These are phyloP conservation scores for Discostella stelligera DNA, from an alignment of 352 stramenopile genomes.

Conservation along the genomic window DNA sequence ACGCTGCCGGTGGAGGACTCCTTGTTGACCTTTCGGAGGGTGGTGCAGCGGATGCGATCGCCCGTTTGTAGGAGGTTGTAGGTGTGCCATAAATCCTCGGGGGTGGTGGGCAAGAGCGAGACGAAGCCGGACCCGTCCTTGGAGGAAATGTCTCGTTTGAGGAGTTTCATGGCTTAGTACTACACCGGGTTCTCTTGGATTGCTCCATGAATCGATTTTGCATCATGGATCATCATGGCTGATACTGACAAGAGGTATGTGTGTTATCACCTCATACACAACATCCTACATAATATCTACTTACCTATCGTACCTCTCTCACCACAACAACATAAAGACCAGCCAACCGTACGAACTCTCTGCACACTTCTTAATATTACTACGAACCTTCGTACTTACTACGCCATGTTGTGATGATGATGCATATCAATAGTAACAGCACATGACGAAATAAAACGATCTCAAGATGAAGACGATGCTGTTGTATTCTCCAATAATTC, in stretches of 20 bases:
- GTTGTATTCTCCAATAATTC: not conserved
- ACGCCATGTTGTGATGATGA: too few species aligned
- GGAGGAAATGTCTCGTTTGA: conserved; percentile 80
- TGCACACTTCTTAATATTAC: too few species aligned
- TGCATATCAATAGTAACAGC: not conserved
- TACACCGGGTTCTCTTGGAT: too few species aligned
- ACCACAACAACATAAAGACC: too few species aligned
- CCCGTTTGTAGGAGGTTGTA: conserved; percentile 96
- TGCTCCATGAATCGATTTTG: too few species aligned
- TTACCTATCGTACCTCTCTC: too few species aligned
- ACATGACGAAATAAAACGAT: not conserved
- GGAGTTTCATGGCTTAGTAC: conserved; percentile 71
- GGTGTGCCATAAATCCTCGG: conserved; percentile 98
- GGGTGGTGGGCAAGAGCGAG: conserved; percentile 90
- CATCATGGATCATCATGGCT: too few species aligned
- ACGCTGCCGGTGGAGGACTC: conserved; percentile 93
- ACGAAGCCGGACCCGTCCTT: conserved; percentile 93
- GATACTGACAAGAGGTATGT: too few species aligned
- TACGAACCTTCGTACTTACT: too few species aligned
- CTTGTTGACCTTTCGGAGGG: conserved; percentile 96
- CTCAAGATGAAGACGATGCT: not conserved
- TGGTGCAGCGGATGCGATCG: conserved; percentile 94
- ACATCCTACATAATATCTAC: too few species aligned
- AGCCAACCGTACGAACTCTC: too few species aligned
- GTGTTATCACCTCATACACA: too few species aligned